Evolutionary conservation across 2,329 filamentous ascomycete species (phyloP).

Genomic region (Grosmannia serpens): DNA sequence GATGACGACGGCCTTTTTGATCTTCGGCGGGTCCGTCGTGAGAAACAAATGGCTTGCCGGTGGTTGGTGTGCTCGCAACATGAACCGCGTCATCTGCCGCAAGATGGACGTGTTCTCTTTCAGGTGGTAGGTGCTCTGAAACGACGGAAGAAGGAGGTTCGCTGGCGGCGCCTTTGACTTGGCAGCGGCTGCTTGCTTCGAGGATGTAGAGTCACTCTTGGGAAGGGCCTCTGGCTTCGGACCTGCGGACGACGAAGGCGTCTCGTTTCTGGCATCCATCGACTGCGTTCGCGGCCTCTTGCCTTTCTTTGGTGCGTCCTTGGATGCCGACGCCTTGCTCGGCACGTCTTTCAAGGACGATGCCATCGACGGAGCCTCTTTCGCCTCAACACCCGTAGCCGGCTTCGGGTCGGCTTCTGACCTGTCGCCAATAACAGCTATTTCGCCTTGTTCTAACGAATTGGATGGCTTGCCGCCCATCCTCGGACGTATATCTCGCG

Average conservation of each 20-base stretch:
- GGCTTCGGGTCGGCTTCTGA: slow-evolving; percentile 43
- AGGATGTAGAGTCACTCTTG: slow-evolving; percentile 13
- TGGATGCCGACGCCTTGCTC: slow-evolving; percentile 7
- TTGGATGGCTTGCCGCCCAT: slow-evolving; percentile 18
- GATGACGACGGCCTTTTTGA: slow-evolving; percentile 82
- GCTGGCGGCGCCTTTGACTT: slow-evolving; percentile 22
- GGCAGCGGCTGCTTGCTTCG: background rate
- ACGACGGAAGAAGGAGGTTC: slow-evolving; percentile 60
- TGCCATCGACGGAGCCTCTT: slow-evolving; percentile 24
- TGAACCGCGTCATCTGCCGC: slow-evolving; percentile 50
- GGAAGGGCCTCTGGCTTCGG: slow-evolving; percentile 20
- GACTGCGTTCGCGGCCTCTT: slow-evolving; percentile 37
- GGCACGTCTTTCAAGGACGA: slow-evolving; percentile 21
- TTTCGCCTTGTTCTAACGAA: slow-evolving; percentile 31
- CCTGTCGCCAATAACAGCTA: slow-evolving; percentile 46
- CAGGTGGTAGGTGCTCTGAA: slow-evolving; percentile 55
- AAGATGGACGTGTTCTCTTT: slow-evolving; percentile 59
- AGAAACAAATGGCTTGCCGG: slow-evolving; percentile 61
- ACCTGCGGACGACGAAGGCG: slow-evolving; percentile 22
- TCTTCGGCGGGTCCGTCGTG: slow-evolving; percentile 53
- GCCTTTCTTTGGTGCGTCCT: slow-evolving; percentile 23
- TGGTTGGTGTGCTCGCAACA: slow-evolving; percentile 43
- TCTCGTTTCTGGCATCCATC: slow-evolving; percentile 31
- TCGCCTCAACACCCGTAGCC: slow-evolving; percentile 32
- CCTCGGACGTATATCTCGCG: slow-evolving; percentile 38